Evolutionary conservation across 2,329 filamentous ascomycete genomes (phyloP).

Genomic region (Talaromyces sp.): DNA sequence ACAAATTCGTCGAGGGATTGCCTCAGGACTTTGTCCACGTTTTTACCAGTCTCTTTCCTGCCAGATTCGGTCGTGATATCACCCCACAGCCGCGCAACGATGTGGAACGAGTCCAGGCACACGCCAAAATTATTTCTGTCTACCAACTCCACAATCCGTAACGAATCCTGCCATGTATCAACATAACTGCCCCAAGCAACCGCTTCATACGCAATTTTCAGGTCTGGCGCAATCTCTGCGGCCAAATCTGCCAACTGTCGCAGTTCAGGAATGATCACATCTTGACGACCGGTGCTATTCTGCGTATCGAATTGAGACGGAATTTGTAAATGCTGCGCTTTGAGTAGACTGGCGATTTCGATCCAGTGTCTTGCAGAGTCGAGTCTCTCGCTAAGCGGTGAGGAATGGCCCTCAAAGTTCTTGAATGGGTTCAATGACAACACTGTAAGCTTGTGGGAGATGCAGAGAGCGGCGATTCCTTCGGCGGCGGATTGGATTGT

Average conservation of each 20-base stretch:
- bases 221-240: slow-evolving; percentile 12
- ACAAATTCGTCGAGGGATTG: slow-evolving; percentile 1
- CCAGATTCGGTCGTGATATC: slow-evolving; percentile 23
- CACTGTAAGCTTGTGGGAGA: background rate
- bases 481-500: background rate
- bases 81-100: slow-evolving; percentile 27
- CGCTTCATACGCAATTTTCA: slow-evolving; percentile 28
- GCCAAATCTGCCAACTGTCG: slow-evolving; percentile 6
- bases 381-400: slow-evolving; percentile 29
- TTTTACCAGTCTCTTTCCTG: background rate
- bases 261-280: slow-evolving; percentile 3
- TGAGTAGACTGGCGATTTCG: background rate
- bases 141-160: slow-evolving; percentile 26
- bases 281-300: background rate
- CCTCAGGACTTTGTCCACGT: background rate
- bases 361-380: slow-evolving; percentile 32
- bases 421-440: slow-evolving; percentile 21
- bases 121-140: slow-evolving; percentile 30
- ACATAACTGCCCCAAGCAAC: slow-evolving; percentile 27
- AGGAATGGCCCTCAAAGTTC: slow-evolving; percentile 35
- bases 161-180: slow-evolving; percentile 27
- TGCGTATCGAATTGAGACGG: slow-evolving; percentile 11
- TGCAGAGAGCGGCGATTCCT: background rate
- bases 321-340: slow-evolving; percentile 3
- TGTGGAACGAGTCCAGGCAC: slow-evolving; percentile 31